These are phyloP conservation scores for Cytospora piceicola DNA, from an alignment of 2,329 filamentous ascomycete species.

Conservation along the genomic window DNA sequence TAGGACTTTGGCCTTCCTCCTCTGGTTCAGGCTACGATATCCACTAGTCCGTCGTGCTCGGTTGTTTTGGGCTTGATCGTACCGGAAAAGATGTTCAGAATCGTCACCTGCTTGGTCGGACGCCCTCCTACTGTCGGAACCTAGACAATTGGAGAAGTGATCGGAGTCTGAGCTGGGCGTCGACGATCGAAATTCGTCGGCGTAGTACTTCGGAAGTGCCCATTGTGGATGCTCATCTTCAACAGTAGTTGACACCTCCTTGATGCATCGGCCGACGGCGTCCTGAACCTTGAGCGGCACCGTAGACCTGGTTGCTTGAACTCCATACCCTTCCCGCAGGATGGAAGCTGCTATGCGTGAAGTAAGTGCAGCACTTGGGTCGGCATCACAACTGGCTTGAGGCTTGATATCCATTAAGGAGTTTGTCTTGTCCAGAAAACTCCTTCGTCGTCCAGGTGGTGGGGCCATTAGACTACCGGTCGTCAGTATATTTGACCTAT, in stretches of 20 bases:
- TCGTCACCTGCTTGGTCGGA: constrained; percentile 8
- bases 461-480: constrained; percentile 26
- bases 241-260: constrained; percentile 15
- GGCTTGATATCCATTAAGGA: constrained; percentile 10
- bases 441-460: constrained; percentile 27
- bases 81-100: constrained; percentile 24
- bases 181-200: not conserved
- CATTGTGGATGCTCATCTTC: constrained; percentile 15
- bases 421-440: constrained; percentile 14
- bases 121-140: not conserved
- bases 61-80: constrained; percentile 12
- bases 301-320: constrained; percentile 3
- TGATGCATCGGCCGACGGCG: constrained; percentile 7
- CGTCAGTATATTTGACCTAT: constrained; percentile 14
- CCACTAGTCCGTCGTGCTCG: not conserved
- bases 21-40: not conserved
- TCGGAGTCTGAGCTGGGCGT: constrained; percentile 6
- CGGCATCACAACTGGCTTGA: constrained; percentile 20
- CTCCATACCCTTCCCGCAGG: constrained; percentile 20
- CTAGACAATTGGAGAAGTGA: not conserved
- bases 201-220: constrained; percentile 12
- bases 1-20: not conserved
- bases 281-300: constrained; percentile 14
- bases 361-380: constrained; percentile 26
- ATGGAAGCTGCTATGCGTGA: constrained; percentile 27